These are phyloP conservation scores for Huiozyma sinensis DNA, from an alignment of 805 yeast species.

Conservation along the genomic window DNA sequence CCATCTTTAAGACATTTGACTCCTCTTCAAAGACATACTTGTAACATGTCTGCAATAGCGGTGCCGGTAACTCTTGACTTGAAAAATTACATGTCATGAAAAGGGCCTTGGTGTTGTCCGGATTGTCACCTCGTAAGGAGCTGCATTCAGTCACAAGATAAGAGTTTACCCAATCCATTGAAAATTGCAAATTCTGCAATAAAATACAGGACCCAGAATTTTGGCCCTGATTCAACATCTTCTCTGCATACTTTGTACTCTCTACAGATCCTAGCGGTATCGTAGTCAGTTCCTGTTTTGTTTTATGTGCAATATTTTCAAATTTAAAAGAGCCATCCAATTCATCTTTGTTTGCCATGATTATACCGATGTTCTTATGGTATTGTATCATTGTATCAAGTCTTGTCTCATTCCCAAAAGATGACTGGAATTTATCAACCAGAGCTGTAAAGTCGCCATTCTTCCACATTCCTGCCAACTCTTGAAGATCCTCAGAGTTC, in stretches of 20 bases:
- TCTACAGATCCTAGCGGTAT: constrained; percentile 72
- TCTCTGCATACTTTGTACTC: constrained; percentile 45
- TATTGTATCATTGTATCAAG: background rate
- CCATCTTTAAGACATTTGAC: constrained; percentile 34
- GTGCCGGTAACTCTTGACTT: constrained; percentile 40
- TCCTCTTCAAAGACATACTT: constrained; percentile 47
- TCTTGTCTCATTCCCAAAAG: background rate
- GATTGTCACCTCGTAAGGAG: constrained; percentile 15
- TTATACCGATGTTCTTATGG: constrained; percentile 19
- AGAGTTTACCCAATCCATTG: constrained; percentile 49
- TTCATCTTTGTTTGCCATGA: constrained; percentile 50
- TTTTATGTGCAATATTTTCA: constrained; percentile 31
- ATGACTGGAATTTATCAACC: background rate
- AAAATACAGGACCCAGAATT: constrained; percentile 58
- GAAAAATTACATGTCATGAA: constrained; percentile 55
- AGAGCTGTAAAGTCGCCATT: background rate
- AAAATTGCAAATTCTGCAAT: constrained; percentile 72
- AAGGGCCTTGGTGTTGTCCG: constrained; percentile 31
- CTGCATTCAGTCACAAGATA: constrained; percentile 38
- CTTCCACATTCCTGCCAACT: background rate
- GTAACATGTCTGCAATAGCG: constrained; percentile 45
- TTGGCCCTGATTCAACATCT: constrained; percentile 37
- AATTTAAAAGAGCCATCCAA: constrained; percentile 56
- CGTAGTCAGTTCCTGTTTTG: constrained; percentile 25
- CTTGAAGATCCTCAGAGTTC: background rate